Percentiles rank a stretch among this genome's conserved stretches.
Evolutionary conservation across 1,284 basidiomycete species (phyloP).

Genomic region (Pascua guehoae): DNA sequence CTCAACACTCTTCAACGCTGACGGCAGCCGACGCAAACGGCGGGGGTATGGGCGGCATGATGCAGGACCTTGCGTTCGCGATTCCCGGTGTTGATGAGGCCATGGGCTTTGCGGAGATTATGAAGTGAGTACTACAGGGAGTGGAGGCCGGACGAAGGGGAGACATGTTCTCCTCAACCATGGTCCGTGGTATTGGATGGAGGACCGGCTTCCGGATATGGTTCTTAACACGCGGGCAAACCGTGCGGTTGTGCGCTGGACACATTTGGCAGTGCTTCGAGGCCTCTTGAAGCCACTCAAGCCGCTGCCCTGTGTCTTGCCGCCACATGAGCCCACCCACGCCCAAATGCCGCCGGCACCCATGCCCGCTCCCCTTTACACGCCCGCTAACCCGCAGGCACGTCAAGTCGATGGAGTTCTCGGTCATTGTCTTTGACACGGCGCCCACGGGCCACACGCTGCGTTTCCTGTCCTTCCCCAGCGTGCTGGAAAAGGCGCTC

Average conservation of each 20-base stretch:
- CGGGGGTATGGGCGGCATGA: slow-evolving; percentile 97
- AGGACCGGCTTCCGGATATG: no score
- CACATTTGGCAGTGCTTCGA: no score
- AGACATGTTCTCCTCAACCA: neutral
- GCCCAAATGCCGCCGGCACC: no score
- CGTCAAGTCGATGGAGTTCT: slow-evolving; percentile 99
- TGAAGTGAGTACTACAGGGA: slow-evolving; percentile 68
- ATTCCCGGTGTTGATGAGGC: slow-evolving; percentile 99
- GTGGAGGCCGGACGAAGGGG: no score
- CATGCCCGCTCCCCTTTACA: no score
- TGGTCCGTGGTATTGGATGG: no score
- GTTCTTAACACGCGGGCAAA: no score
- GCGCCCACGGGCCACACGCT: slow-evolving; percentile 97
- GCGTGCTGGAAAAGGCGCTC: slow-evolving; percentile 93
- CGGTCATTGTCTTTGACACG: slow-evolving; percentile 98
- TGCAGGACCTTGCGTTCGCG: slow-evolving; percentile 98
- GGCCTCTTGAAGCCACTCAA: no score
- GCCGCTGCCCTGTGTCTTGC: no score
- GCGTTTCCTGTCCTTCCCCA: slow-evolving; percentile 96
- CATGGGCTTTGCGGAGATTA: slow-evolving; percentile 99
- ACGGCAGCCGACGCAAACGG: slow-evolving; percentile 70
- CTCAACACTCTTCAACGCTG: neutral
- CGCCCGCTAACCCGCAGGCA: slow-evolving; percentile 58
- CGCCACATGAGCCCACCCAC: no score
- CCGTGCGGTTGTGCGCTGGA: no score